A percentile compares a stretch with the other conserved stretches of the same genome.
Conservation (phyloP, 208 protist species). For the Leishmania gerbilli region DNA sequence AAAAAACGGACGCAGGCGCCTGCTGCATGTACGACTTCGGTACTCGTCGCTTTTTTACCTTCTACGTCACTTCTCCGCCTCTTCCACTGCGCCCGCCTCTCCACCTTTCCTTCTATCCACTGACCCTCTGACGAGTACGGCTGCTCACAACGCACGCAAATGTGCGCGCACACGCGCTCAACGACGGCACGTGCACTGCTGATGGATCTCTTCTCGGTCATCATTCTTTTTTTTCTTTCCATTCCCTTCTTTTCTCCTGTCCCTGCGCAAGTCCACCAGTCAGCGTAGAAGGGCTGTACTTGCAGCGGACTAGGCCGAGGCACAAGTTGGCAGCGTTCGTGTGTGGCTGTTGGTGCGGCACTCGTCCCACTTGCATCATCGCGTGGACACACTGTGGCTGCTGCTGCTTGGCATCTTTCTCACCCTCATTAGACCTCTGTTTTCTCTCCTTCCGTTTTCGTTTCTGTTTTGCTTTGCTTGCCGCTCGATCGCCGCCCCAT, state of each 20-base stretch:
- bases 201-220: neutral
- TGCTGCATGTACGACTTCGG: neutral
- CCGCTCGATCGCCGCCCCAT: neutral
- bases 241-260: neutral
- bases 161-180: neutral
- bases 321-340: neutral
- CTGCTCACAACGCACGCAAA: neutral
- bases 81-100: neutral
- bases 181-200: neutral
- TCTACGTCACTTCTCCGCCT: conserved; percentile 8
- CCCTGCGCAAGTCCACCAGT: neutral
- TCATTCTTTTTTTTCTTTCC: neutral
- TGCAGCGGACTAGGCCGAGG: neutral
- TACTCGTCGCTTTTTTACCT: neutral
- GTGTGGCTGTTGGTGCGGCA: neutral
- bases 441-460: neutral
- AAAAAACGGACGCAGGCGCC: neutral
- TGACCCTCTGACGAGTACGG: neutral
- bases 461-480: neutral
- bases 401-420: neutral
- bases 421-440: neutral
- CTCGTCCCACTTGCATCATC: neutral
- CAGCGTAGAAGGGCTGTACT: neutral
- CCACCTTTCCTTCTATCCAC: neutral
- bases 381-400: neutral